Evolutionary conservation across 2,329 filamentous ascomycete genomes (phyloP).

Genomic region (Dactylellina cionopaga): DNA sequence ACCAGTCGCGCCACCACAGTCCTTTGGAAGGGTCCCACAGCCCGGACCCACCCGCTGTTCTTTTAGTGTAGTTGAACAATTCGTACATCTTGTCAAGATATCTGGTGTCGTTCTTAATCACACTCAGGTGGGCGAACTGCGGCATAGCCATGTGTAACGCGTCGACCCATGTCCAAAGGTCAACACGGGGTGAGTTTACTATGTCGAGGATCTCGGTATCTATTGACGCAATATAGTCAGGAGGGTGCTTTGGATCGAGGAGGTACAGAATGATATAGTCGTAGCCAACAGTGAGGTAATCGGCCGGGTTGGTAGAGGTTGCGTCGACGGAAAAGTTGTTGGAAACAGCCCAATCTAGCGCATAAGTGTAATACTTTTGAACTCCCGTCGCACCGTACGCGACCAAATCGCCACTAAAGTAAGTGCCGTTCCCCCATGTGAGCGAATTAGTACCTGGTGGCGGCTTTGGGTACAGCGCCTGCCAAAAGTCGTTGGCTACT

Average conservation of each 20-base stretch:
- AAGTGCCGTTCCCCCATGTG: slow-evolving; percentile 31
- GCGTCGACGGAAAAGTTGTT: slow-evolving; percentile 27
- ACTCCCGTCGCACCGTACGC: slow-evolving; percentile 10
- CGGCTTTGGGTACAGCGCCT: slow-evolving; percentile 3
- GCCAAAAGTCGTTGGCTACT: slow-evolving; percentile 26
- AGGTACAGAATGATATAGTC: slow-evolving; percentile 29
- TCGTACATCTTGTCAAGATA: slow-evolving; percentile 33
- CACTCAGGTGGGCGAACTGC: slow-evolving; percentile 25
- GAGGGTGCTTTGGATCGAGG: slow-evolving; percentile 27
- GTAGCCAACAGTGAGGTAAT: slow-evolving; percentile 25
- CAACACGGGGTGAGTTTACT: slow-evolving; percentile 6
- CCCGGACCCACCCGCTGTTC: slow-evolving; percentile 13
- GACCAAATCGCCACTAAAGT: slow-evolving; percentile 27
- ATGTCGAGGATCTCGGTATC: slow-evolving; percentile 12
- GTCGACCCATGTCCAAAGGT: slow-evolving; percentile 33
- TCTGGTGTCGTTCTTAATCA: slow-evolving; percentile 23
- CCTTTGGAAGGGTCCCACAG: slow-evolving; percentile 23
- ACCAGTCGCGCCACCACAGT: slow-evolving; percentile 33
- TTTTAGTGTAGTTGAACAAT: slow-evolving; percentile 30
- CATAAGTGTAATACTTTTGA: slow-evolving; percentile 12
- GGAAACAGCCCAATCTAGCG: slow-evolving; percentile 21
- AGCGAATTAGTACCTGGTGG: slow-evolving; percentile 22
- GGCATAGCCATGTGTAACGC: slow-evolving; percentile 31
- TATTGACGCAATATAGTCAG: slow-evolving; percentile 12
- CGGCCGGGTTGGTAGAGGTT: background rate